A percentile compares a stretch with the other conserved stretches of the same genome.
These are phyloP conservation scores for Viola odorata DNA, from an alignment of 345 rosid genomes.

Conservation along the genomic window DNA sequence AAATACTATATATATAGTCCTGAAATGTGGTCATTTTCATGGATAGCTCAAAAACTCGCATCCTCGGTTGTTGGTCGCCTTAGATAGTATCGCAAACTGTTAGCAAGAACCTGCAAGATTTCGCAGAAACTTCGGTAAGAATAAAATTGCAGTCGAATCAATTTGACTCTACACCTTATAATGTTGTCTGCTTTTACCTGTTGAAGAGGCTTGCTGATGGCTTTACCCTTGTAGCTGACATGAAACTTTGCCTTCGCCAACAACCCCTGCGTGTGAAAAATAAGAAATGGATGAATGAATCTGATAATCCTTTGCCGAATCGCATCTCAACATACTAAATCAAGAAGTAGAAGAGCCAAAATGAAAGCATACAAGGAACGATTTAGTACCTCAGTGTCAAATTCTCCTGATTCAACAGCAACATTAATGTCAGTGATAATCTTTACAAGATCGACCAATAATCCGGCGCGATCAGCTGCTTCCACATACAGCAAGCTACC, in stretches of 20 bases:
- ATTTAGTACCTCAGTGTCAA: conserved; percentile 78
- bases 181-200: conserved; percentile 41
- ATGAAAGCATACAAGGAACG: background rate
- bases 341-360: background rate
- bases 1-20: background rate
- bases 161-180: no score
- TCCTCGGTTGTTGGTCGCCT: conserved; percentile 79
- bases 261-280: conserved; percentile 49
- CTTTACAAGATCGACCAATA: conserved; percentile 85
- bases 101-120: conserved; percentile 56
- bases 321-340: background rate
- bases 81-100: conserved; percentile 70
- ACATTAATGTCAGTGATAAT: conserved; percentile 67
- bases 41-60: conserved; percentile 54
- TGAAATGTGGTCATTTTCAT: background rate
- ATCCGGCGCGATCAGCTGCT: conserved; percentile 93
- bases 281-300: conserved; percentile 5
- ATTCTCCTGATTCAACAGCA: conserved; percentile 90
- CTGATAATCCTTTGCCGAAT: background rate
- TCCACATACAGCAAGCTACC: conserved; percentile 83
- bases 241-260: conserved; percentile 96
- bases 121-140: background rate
- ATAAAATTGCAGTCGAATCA: background rate
- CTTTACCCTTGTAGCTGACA: conserved; percentile 77
- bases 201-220: conserved; percentile 88